Evolutionary conservation across 164 flowering plant genomes (phyloP), one percentile per base, ranked within the genome.

Genomic region (Piper longum): DNA sequence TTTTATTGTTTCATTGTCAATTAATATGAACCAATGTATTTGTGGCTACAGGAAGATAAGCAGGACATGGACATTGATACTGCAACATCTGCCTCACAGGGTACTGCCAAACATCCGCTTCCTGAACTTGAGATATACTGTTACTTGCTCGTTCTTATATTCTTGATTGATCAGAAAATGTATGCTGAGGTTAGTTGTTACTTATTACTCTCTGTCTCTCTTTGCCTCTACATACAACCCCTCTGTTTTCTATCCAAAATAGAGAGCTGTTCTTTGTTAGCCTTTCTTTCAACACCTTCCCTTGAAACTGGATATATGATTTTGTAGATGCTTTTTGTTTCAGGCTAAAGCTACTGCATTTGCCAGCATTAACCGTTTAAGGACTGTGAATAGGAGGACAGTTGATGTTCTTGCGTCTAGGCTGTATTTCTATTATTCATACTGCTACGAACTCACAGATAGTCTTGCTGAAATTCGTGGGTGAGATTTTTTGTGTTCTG

Each of bases 391-490:
- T 67, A 81, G 88, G 75, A 80, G 98, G 74, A 87, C 95, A 12
- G 74, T 86, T 75, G 98, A 64, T 18, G 59, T 91, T 65, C 68
- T 95, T 57, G 96, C 99, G 62, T 81, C 96, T 40, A 81, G 89
- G 69, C 79, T 95, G 26, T 95, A 87, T 73, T 88, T 83, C 71
- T 95, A 85, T 65, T 91, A 85, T 72, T 91, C 97, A 4, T 79
- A 77, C 61, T 78, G 92, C 79, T 88, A 90, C 73, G 99, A 95
- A 69, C 84, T 87, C 58, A 87, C 96, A 6, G 99, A 90, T 60
- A 82, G 84, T 74, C 99, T 95, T 71, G 86, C 87, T 73, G 97
- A 91, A 79, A 95, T 95, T 67, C 81, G 97, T 54, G 89, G 96
- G 98, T 89, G 66, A 75, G 95, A 69, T 39, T 43, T 42, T 60